Evolutionary conservation across 2,329 filamentous ascomycete species (phyloP).

Genomic region (Cytospora paraplurivora): DNA sequence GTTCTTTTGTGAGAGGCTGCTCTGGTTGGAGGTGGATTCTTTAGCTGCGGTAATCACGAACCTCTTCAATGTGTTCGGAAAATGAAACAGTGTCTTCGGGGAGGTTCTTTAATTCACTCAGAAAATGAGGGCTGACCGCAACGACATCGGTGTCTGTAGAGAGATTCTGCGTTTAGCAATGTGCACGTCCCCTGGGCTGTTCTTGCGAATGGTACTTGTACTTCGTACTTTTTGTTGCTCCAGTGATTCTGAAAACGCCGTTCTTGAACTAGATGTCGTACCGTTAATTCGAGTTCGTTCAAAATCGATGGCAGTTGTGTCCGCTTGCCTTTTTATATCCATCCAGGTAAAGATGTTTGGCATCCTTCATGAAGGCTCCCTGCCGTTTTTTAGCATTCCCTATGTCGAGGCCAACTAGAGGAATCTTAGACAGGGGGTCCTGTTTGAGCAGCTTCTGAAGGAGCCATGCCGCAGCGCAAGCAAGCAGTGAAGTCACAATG

Average conservation of each 20-base stretch:
- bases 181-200: neutral
- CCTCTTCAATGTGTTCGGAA: conserved; percentile 18
- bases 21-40: neutral
- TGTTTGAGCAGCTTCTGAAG: conserved; percentile 20
- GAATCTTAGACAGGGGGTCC: conserved; percentile 32
- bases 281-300: neutral
- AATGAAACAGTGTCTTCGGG: conserved; percentile 25
- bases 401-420: conserved; percentile 35
- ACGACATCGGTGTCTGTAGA: conserved; percentile 16
- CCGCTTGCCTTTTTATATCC: conserved; percentile 37
- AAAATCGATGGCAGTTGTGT: neutral
- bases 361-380: conserved; percentile 33
- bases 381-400: conserved; percentile 34
- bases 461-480: conserved; percentile 20
- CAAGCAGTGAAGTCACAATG: conserved; percentile 16
- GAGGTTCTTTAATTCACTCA: conserved; percentile 24
- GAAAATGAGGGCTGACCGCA: conserved; percentile 14
- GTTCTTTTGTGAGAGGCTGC: neutral
- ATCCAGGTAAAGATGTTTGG: conserved; percentile 33
- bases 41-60: neutral
- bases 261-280: conserved; percentile 16
- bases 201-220: neutral
- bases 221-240: conserved; percentile 11
- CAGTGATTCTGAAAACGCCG: conserved; percentile 21
- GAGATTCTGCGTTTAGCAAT: neutral